Percentiles rank a stretch among this genome's conserved stretches.
phyloP scores from a whole-genome alignment of 106 monocot genomes.

The Alisma plantagoaquatica region DNA sequence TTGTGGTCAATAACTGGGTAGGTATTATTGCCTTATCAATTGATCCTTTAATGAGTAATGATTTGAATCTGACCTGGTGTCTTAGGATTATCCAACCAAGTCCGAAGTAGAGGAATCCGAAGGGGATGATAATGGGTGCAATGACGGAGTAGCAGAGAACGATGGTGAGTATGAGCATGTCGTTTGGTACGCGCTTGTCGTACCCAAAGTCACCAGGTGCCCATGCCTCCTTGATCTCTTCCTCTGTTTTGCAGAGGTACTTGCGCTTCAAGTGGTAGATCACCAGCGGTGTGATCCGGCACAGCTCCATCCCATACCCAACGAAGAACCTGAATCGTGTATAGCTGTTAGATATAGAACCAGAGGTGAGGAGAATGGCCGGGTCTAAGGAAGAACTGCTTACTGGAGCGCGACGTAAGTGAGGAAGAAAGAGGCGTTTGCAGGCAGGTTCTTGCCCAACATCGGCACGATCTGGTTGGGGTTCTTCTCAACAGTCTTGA shows the following conservation, averaged over 20 bases:
- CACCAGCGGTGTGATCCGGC: conserved; percentile 73
- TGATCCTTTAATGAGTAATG: too few species aligned
- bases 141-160: conserved; percentile 93
- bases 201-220: conserved; percentile 72
- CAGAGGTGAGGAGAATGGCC: neutral
- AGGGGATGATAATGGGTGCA: conserved; percentile 87
- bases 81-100: conserved; percentile 79
- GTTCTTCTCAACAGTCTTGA: conserved; percentile 41
- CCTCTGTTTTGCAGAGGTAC: conserved; percentile 87
- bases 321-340: conserved; percentile 63
- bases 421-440: conserved; percentile 83
- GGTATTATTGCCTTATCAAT: neutral
- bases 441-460: conserved; percentile 59
- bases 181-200: conserved; percentile 79
- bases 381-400: conserved; percentile 1
- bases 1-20: neutral
- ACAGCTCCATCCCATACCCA: conserved; percentile 93
- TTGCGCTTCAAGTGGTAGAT: conserved; percentile 82
- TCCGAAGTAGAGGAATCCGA: conserved; percentile 77
- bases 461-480: conserved; percentile 30
- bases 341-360: neutral
- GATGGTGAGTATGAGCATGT: conserved; percentile 89
- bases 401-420: conserved; percentile 97
- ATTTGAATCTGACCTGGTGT: conserved; percentile 49
- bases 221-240: conserved; percentile 84